Percentiles rank a stretch among this genome's conserved stretches.
phyloP scores from a whole-genome alignment of 73 alveolate species.

The Blepharisma japonicum region DNA sequence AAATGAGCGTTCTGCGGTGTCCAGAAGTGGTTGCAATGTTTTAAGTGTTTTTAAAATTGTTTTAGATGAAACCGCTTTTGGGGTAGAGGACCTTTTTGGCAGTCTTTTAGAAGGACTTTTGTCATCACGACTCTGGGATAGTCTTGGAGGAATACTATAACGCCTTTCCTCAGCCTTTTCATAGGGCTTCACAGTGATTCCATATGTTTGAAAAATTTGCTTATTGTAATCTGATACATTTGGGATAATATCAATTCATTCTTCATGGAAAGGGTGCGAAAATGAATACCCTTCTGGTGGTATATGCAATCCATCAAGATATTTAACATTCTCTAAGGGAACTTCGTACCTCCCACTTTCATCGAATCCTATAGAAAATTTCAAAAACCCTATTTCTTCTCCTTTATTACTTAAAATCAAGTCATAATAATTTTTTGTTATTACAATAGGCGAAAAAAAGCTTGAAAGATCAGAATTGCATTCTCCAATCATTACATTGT shows the following conservation, averaged over 20 bases:
- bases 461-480: not conserved
- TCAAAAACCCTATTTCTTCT: conserved; percentile 8
- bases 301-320: conserved; percentile 12
- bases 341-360: not conserved
- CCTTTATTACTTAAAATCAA: conserved; percentile 2
- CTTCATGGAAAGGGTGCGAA: conserved; percentile 19
- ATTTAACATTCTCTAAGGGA: not conserved
- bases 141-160: too few relatives aligned
- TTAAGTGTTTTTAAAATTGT: too few relatives aligned
- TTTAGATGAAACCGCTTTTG: too few relatives aligned
- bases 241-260: conserved; percentile 29
- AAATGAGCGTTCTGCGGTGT: too few relatives aligned
- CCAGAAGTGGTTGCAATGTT: too few relatives aligned
- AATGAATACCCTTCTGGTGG: conserved; percentile 26
- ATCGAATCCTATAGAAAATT: not conserved
- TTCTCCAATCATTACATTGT: not conserved
- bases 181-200: too few relatives aligned
- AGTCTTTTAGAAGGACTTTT: too few relatives aligned
- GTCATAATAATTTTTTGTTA: not conserved
- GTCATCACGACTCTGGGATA: too few relatives aligned
- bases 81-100: too few relatives aligned
- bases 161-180: too few relatives aligned
- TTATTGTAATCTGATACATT: not conserved
- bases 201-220: too few relatives aligned
- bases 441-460: conserved; percentile 29